phyloP scores from a whole-genome alignment of 108 stramenopile genomes.

The Cyclotella atomus region DNA sequence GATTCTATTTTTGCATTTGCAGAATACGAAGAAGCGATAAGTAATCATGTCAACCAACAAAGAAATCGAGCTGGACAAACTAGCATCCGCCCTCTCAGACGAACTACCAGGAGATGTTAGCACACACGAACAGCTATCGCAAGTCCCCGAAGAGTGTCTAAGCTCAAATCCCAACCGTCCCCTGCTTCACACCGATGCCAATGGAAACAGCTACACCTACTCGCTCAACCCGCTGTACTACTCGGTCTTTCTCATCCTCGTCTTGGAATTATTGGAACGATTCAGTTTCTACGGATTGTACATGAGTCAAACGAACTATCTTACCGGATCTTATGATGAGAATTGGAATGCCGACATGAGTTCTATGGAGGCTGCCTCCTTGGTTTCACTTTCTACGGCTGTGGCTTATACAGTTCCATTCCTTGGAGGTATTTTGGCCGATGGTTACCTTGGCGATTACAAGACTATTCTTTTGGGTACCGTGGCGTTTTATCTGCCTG shows the following conservation, averaged over 20 bases:
- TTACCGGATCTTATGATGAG: constrained; percentile 39
- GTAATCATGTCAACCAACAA: too few species aligned
- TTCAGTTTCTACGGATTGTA: constrained; percentile 54
- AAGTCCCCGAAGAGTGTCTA: constrained; percentile 29
- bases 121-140: constrained; percentile 17
- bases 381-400: constrained; percentile 43
- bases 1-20: too few species aligned
- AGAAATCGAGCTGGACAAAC: constrained; percentile 19
- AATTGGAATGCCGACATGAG: constrained; percentile 44
- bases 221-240: constrained; percentile 42
- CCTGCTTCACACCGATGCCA: constrained; percentile 25
- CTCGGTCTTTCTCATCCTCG: constrained; percentile 49
- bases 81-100: background rate
- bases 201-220: constrained; percentile 41
- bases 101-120: constrained; percentile 30
- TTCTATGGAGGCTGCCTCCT: constrained; percentile 39
- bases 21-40: too few species aligned
- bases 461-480: constrained; percentile 45
- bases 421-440: constrained; percentile 48
- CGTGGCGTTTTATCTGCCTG: constrained; percentile 43
- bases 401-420: constrained; percentile 59
- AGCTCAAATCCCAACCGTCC: constrained; percentile 21
- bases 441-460: constrained; percentile 52
- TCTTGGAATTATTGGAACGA: constrained; percentile 51
- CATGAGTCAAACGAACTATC: constrained; percentile 52